These are phyloP conservation scores for Batkoa obscura DNA, from an alignment of 371 early-diverging fungal species.

Conservation along the genomic window DNA sequence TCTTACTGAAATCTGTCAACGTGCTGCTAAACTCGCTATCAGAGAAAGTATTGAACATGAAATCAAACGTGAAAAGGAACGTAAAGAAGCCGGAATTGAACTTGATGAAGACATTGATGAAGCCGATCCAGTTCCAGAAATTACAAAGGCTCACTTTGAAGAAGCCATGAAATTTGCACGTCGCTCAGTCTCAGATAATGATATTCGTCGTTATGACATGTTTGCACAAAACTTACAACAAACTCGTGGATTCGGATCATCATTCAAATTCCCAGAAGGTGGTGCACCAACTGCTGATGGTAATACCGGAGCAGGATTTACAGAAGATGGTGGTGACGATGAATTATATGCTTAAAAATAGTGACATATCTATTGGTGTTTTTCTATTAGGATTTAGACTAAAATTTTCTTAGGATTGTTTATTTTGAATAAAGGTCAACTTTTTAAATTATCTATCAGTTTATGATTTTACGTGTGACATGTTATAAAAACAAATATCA, in stretches of 20 bases:
- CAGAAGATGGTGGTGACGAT: constrained; percentile 25
- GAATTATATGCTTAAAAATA: constrained; percentile 28
- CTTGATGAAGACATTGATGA: constrained; percentile 60
- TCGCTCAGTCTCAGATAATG: constrained; percentile 90
- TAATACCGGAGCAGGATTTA: constrained; percentile 20
- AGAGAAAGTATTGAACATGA: constrained; percentile 96
- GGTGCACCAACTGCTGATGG: constrained; percentile 19
- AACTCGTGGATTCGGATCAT: constrained; percentile 65
- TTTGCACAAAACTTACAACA: constrained; percentile 96
- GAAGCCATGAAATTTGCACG: constrained; percentile 96
- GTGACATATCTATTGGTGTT: neutral
- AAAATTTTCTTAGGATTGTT: too few species aligned
- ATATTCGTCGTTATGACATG: constrained; percentile 97
- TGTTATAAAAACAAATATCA: too few species aligned
- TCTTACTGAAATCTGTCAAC: constrained; percentile 99
- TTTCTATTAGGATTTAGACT: too few species aligned
- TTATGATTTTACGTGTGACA: too few species aligned
- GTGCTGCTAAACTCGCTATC: constrained; percentile 98
- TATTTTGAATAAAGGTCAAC: too few species aligned
- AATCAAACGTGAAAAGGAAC: constrained; percentile 45
- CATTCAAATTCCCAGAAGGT: constrained; percentile 87
- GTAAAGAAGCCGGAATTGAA: constrained; percentile 38
- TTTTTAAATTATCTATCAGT: too few species aligned
- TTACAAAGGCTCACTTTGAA: constrained; percentile 92
- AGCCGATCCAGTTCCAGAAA: constrained; percentile 69